Conservation (phyloP, 1,284 basidiomycete species). For the Ustilago hordei region DNA sequence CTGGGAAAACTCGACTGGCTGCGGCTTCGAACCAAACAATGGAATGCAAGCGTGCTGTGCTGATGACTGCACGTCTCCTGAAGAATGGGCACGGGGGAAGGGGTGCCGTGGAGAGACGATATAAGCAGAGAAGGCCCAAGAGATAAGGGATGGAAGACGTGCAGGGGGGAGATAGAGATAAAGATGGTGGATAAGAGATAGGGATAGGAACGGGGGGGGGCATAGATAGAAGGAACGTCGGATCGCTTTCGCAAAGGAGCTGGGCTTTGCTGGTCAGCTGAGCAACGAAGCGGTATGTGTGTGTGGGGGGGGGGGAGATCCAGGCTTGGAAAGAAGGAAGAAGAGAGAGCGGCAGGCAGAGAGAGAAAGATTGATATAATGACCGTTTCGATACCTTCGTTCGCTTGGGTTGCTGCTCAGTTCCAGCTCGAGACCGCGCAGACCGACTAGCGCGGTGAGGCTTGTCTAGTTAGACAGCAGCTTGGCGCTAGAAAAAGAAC, state of each 20-base stretch:
- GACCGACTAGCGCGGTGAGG: conserved; percentile 23
- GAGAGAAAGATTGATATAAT: background rate
- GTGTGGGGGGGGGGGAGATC: conserved; percentile 1
- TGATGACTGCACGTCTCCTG: conserved; percentile 4
- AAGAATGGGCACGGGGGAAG: conserved; percentile 23
- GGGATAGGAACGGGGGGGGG: conserved; percentile 1
- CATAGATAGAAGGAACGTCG: conserved; percentile 16
- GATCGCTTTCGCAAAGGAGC: background rate
- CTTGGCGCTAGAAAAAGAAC: conserved; percentile 7
- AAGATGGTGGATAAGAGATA: conserved; percentile 33
- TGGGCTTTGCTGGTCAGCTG: conserved; percentile 20
- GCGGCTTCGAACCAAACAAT: conserved; percentile 6
- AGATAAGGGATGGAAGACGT: conserved; percentile 40
- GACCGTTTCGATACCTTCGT: background rate
- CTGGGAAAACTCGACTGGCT: conserved; percentile 13
- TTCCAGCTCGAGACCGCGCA: conserved; percentile 12
- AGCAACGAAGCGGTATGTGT: conserved; percentile 16
- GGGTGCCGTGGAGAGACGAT: conserved; percentile 25
- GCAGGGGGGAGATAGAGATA: conserved; percentile 7
- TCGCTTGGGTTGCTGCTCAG: background rate
- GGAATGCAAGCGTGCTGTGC: conserved; percentile 5
- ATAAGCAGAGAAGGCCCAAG: conserved; percentile 27
- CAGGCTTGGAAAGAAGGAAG: background rate
- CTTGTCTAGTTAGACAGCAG: conserved; percentile 10
- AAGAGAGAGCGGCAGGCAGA: background rate